Conservation (phyloP, 164 flowering plant species). For the Piper longum region DNA sequence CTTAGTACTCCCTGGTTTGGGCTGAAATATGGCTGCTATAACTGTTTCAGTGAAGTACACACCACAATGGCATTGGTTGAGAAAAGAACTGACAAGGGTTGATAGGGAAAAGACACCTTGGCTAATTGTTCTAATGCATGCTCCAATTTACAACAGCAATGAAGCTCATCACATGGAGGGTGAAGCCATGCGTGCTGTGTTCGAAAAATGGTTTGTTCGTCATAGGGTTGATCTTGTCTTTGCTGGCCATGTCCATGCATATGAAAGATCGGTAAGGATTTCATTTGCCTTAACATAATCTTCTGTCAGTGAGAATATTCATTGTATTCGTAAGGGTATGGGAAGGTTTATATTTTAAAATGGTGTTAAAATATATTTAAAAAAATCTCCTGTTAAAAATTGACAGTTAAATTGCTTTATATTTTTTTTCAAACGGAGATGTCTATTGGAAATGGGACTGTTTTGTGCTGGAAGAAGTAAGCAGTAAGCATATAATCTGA, state of each 20-base stretch:
- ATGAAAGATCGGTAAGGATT: slow-evolving; percentile 77
- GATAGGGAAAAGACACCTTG: slow-evolving; percentile 84
- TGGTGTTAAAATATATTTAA: too few species aligned
- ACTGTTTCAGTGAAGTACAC: slow-evolving; percentile 68
- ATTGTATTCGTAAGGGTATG: too few species aligned
- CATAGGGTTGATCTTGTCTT: slow-evolving; percentile 76
- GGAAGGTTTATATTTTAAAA: too few species aligned
- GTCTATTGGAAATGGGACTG: too few species aligned
- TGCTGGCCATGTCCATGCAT: slow-evolving; percentile 97
- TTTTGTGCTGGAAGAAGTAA: too few species aligned
- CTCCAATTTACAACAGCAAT: slow-evolving; percentile 75
- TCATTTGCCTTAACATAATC: not conserved
- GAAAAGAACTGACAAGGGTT: slow-evolving; percentile 48
- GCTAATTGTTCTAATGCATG: slow-evolving; percentile 94
- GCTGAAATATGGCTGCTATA: slow-evolving; percentile 4
- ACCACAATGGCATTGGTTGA: slow-evolving; percentile 74
- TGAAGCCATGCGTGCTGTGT: slow-evolving; percentile 74
- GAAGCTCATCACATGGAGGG: slow-evolving; percentile 91
- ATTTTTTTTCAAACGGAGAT: too few species aligned
- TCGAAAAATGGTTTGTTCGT: slow-evolving; percentile 58
- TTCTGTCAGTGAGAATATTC: too few species aligned
- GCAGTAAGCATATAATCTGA: too few species aligned
- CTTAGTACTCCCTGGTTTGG: not conserved
- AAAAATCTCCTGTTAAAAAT: too few species aligned
- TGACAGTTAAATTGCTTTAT: too few species aligned